Base-by-base conservation (phyloP, 2,329 filamentous ascomycete genomes). In the Epichloe elymi region DNA sequence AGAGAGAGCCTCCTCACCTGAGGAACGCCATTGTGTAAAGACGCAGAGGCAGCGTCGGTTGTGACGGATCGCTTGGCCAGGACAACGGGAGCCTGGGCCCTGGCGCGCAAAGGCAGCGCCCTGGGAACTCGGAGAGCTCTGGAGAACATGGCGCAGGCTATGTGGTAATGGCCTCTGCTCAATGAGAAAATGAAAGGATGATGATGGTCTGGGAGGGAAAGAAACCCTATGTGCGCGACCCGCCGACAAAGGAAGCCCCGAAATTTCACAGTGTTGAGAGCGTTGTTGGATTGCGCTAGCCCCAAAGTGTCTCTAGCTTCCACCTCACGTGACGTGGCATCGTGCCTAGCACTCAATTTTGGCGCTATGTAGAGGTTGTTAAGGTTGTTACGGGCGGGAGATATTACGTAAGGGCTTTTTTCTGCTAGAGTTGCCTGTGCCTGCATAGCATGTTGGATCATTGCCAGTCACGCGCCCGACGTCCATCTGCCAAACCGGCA, bases 31-130 rank as follows among this genome's bases (percentile, higher is more conserved):
- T 86, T 87, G 69, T 91, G 88, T 63, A 89, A 83, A 70, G 94
- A 88, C 63, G 89, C 83, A 63, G 86, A 91, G 60, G 93, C 93
- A 59, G 93, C 93, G 73, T 97, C 85, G 60, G 93, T 97, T 61
- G 93, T 98, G 65, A 98, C 93, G 61, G 80, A 80, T 68, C 91
- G 82, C 67, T 81, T 74, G 60, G 76, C 73, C 57, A 69, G 67
- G 56, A 70, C 70, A 52, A 70, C 63, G 54, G 74, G 65, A 52
- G 68, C 64, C 50, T 70, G 67, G 57, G 68, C 67, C 57, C 70
- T 68, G 62, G 70, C 65, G 65, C 75, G 74, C 69, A 85, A 67
- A 64, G 81, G 76, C 60, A 65, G 74, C 63, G 78, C 76, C 67
- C 79, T 75, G 64, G 78, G 70, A 54, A 73, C 73, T 72, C 80